Conservation (phyloP, 495 filamentous ascomycete genomes). For the Peziza echinospora region DNA sequence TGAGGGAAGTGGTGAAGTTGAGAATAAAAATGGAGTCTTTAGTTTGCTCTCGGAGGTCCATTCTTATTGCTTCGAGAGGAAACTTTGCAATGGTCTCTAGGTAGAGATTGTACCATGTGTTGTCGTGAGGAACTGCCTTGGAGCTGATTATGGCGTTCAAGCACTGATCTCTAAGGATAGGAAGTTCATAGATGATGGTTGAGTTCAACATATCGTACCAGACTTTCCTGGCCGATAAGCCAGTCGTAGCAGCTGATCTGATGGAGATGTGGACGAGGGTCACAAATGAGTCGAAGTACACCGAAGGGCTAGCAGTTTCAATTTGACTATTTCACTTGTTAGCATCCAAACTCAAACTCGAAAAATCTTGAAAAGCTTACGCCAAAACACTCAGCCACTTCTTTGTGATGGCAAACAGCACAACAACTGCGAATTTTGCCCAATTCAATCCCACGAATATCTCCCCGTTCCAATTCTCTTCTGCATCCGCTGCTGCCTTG, state of each 20-base stretch:
- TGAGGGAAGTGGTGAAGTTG: background rate
- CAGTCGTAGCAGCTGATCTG: background rate
- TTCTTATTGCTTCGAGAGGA: background rate
- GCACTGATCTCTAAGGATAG: background rate
- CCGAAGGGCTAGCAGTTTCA: background rate
- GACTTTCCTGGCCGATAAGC: background rate
- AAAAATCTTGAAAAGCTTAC: background rate
- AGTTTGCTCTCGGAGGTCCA: too few relatives aligned
- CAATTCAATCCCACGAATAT: background rate
- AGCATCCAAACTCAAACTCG: background rate
- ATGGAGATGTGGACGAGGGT: background rate
- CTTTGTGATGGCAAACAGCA: background rate
- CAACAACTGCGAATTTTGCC: background rate
- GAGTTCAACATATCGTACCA: background rate
- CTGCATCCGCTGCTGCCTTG: too few relatives aligned
- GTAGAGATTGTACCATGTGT: background rate
- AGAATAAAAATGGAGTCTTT: background rate
- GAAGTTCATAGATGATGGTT: background rate
- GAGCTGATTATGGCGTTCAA: background rate
- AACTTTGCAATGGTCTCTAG: background rate
- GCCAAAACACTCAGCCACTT: background rate
- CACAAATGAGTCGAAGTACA: background rate
- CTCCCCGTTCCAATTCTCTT: background rate
- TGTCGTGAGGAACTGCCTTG: background rate
- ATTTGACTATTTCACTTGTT: background rate